phyloP scores from a whole-genome alignment of 2,329 filamentous ascomycete genomes.

The Dactylellina parvicollis region DNA sequence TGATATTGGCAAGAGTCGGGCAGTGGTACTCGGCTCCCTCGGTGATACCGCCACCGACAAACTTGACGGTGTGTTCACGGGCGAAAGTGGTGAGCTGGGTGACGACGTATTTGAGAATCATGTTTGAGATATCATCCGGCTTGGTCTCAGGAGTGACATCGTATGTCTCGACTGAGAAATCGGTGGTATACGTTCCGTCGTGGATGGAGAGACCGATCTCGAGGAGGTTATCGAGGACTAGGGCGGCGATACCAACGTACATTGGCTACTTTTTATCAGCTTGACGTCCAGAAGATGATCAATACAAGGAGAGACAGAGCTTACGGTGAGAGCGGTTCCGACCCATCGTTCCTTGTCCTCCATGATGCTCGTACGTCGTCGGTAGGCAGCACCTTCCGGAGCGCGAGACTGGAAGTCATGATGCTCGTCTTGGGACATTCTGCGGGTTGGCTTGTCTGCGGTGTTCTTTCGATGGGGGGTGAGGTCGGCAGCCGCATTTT shows the following conservation, averaged over 20 bases:
- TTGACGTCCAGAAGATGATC: not conserved
- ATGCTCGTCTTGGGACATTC: slow-evolving; percentile 41
- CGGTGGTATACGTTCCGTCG: slow-evolving; percentile 77
- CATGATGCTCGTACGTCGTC: slow-evolving; percentile 50
- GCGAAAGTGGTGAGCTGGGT: slow-evolving; percentile 54
- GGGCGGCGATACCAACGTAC: slow-evolving; percentile 72
- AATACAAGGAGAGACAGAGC: not conserved
- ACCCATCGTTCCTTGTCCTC: slow-evolving; percentile 54
- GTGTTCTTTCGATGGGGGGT: slow-evolving; percentile 22
- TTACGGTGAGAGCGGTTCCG: slow-evolving; percentile 51
- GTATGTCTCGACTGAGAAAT: slow-evolving; percentile 74
- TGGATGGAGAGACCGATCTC: slow-evolving; percentile 75
- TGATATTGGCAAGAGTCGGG: slow-evolving; percentile 73
- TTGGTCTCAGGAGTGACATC: slow-evolving; percentile 62
- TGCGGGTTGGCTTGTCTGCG: too few relatives aligned
- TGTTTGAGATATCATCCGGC: slow-evolving; percentile 63
- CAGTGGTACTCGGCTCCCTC: slow-evolving; percentile 69
- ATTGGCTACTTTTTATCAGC: slow-evolving; percentile 64
- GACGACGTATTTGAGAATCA: slow-evolving; percentile 69
- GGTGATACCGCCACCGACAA: slow-evolving; percentile 77
- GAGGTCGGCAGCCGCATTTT: slow-evolving; percentile 14
- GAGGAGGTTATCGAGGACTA: slow-evolving; percentile 66
- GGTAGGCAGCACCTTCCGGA: slow-evolving; percentile 44
- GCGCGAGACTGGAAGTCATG: slow-evolving; percentile 50
- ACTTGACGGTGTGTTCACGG: slow-evolving; percentile 74